A percentile compares a stretch with the other conserved stretches of the same genome.
Evolutionary conservation across 306 rosid species (phyloP).

Genomic region (Pyrus pyrifolia): DNA sequence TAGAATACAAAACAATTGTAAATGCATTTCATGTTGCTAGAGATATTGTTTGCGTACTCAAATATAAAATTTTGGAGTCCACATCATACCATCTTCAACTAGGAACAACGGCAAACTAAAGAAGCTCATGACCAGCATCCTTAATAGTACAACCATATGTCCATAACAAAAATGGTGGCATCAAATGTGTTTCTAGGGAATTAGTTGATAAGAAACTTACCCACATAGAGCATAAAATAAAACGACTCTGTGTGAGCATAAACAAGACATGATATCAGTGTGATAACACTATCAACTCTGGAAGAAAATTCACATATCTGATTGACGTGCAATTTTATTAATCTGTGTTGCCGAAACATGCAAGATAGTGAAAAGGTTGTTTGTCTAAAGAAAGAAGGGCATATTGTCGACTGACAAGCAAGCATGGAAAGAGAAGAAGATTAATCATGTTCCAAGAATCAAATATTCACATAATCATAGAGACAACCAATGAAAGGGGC

Average conservation of each 20-base stretch:
- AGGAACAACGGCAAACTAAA: background rate
- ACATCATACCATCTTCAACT: background rate
- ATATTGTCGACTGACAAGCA: background rate
- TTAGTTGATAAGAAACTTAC: background rate
- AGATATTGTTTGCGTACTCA: too few relatives aligned
- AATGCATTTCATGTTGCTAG: background rate
- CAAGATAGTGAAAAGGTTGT: background rate
- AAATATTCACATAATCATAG: conserved; percentile 3
- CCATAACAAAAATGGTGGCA: background rate
- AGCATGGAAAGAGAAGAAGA: background rate
- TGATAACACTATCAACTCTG: background rate
- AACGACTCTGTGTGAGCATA: background rate
- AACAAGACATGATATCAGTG: background rate
- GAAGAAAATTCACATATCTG: background rate
- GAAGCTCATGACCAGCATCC: background rate
- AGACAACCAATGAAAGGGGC: background rate
- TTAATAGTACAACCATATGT: too few relatives aligned
- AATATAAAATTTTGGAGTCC: background rate
- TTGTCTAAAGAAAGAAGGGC: background rate
- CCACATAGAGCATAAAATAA: background rate
- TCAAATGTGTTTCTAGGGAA: background rate
- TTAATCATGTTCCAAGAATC: background rate
- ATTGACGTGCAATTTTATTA: background rate
- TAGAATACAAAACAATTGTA: background rate
- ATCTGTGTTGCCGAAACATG: background rate